phyloP scores from a whole-genome alignment of 768 basidiomycete genomes.

The Hirschioporus abietinus region DNA sequence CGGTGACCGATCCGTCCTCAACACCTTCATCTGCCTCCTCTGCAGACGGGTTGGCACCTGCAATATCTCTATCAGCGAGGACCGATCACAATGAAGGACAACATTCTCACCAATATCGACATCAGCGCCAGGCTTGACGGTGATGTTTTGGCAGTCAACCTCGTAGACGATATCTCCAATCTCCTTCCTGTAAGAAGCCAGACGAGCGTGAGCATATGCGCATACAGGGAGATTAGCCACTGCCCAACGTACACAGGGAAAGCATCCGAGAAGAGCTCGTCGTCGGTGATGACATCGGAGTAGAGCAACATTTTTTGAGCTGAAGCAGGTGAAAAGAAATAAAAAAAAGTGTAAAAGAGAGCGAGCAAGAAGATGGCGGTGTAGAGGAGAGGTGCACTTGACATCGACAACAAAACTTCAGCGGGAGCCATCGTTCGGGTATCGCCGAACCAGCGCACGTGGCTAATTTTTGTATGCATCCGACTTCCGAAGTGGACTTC shows the following conservation, averaged over 20 bases:
- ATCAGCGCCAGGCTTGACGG: slow-evolving; percentile 67
- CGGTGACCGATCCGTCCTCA: slow-evolving; percentile 67
- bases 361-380: slow-evolving; percentile 5
- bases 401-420: background rate
- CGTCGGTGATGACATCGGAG: slow-evolving; percentile 62
- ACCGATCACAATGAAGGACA: slow-evolving; percentile 8
- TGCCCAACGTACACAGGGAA: slow-evolving; percentile 64
- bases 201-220: slow-evolving; percentile 5
- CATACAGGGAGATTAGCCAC: background rate
- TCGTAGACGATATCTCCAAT: slow-evolving; percentile 81
- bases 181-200: slow-evolving; percentile 48
- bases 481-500: slow-evolving; percentile 9
- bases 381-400: slow-evolving; percentile 2
- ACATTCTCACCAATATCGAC: slow-evolving; percentile 75
- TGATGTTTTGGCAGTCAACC: slow-evolving; percentile 73
- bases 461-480: slow-evolving; percentile 17
- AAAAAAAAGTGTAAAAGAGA: slow-evolving; percentile 4
- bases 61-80: background rate
- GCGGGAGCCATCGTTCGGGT: slow-evolving; percentile 21
- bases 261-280: slow-evolving; percentile 95
- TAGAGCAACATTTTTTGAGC: slow-evolving; percentile 64
- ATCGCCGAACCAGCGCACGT: slow-evolving; percentile 21
- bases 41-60: slow-evolving; percentile 89
- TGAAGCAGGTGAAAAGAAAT: slow-evolving; percentile 12
- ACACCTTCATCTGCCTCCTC: slow-evolving; percentile 81